phyloP scores from a whole-genome alignment of 1,284 basidiomycete genomes.

The Ustilago bromivora region DNA sequence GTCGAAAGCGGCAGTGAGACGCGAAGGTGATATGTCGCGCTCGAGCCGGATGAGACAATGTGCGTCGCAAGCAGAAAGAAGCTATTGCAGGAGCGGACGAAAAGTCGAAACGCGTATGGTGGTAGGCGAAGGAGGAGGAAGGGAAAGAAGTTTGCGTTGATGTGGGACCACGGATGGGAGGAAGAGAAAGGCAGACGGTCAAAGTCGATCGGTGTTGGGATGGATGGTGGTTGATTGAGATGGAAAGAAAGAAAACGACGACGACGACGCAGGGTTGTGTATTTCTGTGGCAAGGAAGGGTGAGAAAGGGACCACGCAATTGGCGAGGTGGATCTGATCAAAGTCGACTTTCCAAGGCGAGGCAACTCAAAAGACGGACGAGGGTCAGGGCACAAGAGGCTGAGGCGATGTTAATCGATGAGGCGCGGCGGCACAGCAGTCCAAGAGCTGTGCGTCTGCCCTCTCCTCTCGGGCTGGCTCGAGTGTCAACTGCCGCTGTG shows the following conservation, averaged over 20 bases:
- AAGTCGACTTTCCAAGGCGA: not conserved
- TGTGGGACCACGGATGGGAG: slow-evolving; percentile 3
- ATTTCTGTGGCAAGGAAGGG: slow-evolving; percentile 7
- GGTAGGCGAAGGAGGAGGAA: not conserved
- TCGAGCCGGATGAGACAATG: not conserved
- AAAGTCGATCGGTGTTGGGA: not conserved
- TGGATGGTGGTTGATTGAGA: slow-evolving; percentile 14
- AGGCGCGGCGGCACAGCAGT: not conserved
- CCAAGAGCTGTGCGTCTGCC: not conserved
- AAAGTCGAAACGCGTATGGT: not conserved
- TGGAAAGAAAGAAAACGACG: slow-evolving; percentile 11
- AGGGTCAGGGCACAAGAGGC: not conserved
- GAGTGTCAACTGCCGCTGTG: not conserved
- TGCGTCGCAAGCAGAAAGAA: slow-evolving; percentile 15
- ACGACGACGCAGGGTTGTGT: slow-evolving; percentile 4
- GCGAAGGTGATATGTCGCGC: not conserved
- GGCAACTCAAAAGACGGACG: not conserved
- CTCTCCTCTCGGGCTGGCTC: not conserved
- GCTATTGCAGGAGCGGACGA: slow-evolving; percentile 11
- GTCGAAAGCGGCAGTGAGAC: slow-evolving; percentile 1
- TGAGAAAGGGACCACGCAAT: not conserved
- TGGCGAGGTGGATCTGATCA: not conserved
- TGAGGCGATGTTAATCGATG: not conserved
- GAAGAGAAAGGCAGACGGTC: slow-evolving; percentile 35
- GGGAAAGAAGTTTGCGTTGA: not conserved